A percentile compares a stretch with the other conserved stretches of the same genome.
These are phyloP conservation scores for Crassisporium funariophilum DNA, from an alignment of 768 basidiomycete genomes.

Conservation along the genomic window DNA sequence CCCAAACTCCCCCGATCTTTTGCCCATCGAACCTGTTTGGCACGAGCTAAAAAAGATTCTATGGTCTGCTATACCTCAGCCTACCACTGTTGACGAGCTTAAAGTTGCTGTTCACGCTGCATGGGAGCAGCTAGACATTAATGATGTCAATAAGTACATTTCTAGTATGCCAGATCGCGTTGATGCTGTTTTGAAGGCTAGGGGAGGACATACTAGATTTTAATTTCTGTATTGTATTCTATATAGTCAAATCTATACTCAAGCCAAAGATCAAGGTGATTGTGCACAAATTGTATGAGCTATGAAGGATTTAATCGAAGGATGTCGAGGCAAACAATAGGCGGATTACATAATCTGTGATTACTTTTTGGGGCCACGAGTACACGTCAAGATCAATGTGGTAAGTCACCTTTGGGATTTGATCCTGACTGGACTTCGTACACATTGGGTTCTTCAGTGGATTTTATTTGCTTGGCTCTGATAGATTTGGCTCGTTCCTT, in stretches of 20 bases:
- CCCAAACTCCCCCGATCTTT: conserved; percentile 32
- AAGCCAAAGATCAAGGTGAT: no score
- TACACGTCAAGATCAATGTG: conserved; percentile 13
- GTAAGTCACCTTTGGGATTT: conserved; percentile 1
- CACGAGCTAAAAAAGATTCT: conserved; percentile 30
- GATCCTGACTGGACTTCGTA: no score
- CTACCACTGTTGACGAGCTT: conserved; percentile 22
- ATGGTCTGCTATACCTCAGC: conserved; percentile 11
- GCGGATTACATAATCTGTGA: conserved; percentile 6
- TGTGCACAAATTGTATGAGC: no score
- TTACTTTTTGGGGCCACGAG: no score
- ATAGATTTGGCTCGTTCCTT: neutral
- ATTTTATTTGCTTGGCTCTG: neutral
- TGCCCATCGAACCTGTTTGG: conserved; percentile 35
- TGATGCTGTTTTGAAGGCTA: no score
- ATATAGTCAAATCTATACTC: neutral
- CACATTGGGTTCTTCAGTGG: neutral
- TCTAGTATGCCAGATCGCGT: no score
- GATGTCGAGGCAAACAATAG: neutral
- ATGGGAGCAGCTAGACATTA: no score
- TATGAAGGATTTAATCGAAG: neutral
- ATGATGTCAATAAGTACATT: no score
- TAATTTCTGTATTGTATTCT: conserved; percentile 5
- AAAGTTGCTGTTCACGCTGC: no score
- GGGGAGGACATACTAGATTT: conserved; percentile 7